Evolutionary conservation across 2,329 filamentous ascomycete species (phyloP).

Genomic region (Hymenoscyphus repandus): DNA sequence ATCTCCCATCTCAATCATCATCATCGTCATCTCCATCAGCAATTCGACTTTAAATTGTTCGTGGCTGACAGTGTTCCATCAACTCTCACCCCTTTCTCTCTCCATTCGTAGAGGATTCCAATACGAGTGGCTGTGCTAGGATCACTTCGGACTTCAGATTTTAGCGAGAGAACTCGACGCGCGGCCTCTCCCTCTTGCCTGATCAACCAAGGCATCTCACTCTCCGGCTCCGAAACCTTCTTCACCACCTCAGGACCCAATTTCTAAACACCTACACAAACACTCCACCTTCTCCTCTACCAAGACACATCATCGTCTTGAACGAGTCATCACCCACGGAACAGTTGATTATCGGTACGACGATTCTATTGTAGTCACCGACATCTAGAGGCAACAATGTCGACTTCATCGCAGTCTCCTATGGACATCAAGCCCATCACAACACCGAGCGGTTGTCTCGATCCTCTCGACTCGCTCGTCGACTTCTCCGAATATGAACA

Average conservation of each 20-base stretch:
- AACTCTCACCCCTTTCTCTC: too few relatives aligned
- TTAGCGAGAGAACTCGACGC: too few relatives aligned
- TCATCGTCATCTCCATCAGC: too few relatives aligned
- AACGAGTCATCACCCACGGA: not conserved
- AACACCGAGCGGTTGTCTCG: constrained; percentile 25
- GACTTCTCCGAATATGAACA: constrained; percentile 60
- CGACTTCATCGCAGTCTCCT: constrained; percentile 22
- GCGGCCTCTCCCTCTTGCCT: not conserved
- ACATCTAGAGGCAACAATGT: constrained; percentile 16
- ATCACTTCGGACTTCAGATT: too few relatives aligned
- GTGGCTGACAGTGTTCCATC: too few relatives aligned
- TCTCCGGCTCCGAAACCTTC: not conserved
- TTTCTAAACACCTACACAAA: not conserved
- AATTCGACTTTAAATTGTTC: too few relatives aligned
- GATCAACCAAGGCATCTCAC: not conserved
- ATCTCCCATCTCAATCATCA: too few relatives aligned
- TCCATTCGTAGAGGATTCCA: too few relatives aligned
- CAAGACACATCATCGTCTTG: not conserved
- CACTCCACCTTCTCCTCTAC: not conserved
- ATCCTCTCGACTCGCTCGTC: constrained; percentile 49
- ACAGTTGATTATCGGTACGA: too few relatives aligned
- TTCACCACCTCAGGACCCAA: constrained; percentile 2
- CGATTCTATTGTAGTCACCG: not conserved
- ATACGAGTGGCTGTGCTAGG: too few relatives aligned
- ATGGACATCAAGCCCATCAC: constrained; percentile 21